These are phyloP conservation scores for Suillus subalutaceus DNA, from an alignment of 768 basidiomycete species.

Conservation along the genomic window DNA sequence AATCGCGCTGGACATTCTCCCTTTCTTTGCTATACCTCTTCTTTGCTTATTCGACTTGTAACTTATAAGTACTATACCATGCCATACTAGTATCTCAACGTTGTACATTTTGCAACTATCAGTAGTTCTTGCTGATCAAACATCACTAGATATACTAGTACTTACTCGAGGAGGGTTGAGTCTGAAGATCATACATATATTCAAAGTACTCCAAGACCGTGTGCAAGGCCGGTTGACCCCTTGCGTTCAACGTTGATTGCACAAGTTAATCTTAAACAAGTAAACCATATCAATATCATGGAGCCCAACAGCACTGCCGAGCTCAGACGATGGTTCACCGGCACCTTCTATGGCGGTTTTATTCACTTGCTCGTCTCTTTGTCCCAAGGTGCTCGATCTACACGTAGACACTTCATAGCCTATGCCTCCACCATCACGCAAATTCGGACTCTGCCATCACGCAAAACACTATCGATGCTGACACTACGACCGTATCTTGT, in stretches of 20 bases:
- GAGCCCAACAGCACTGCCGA: conserved; percentile 4
- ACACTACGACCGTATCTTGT: conserved; percentile 63
- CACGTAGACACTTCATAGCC: conserved; percentile 2
- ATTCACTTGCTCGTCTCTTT: conserved; percentile 53
- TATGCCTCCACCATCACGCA: conserved; percentile 31
- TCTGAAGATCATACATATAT: too few relatives aligned
- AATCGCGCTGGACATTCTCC: background rate
- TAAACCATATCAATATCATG: background rate
- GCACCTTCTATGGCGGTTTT: conserved; percentile 44
- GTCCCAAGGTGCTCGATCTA: conserved; percentile 43
- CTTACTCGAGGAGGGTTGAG: too few relatives aligned
- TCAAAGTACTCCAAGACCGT: too few relatives aligned
- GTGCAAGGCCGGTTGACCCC: too few relatives aligned
- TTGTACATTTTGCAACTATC: too few relatives aligned
- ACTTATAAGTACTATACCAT: too few relatives aligned
- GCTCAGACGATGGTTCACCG: conserved; percentile 53
- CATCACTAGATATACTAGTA: too few relatives aligned
- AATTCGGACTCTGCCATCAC: conserved; percentile 58
- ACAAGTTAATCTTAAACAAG: background rate
- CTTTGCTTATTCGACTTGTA: background rate
- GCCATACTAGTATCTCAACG: too few relatives aligned
- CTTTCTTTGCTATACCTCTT: background rate
- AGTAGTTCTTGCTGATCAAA: too few relatives aligned
- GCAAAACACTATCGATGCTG: conserved; percentile 44
- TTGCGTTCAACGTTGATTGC: too few relatives aligned